Evolutionary conservation across 2,329 filamentous ascomycete species (phyloP).

Genomic region (Zelopaecilomyces penicillatus): DNA sequence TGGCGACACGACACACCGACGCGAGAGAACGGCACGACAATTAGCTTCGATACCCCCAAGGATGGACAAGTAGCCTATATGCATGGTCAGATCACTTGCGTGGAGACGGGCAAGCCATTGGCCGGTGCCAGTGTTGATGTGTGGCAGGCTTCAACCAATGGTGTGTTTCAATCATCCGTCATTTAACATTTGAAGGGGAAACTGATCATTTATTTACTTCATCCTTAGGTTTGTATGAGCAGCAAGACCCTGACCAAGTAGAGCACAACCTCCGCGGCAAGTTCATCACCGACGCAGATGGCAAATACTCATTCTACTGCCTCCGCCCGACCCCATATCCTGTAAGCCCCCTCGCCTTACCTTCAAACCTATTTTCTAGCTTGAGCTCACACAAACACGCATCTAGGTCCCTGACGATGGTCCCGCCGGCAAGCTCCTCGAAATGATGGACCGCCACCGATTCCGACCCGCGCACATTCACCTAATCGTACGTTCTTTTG

Average conservation of each 20-base stretch:
- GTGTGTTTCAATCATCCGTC: slow-evolving; percentile 20
- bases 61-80: slow-evolving; percentile 50
- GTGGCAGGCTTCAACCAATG: slow-evolving; percentile 73
- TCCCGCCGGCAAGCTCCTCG: slow-evolving; percentile 43
- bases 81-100: slow-evolving; percentile 51
- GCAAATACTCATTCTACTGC: slow-evolving; percentile 55
- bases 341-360: slow-evolving; percentile 20
- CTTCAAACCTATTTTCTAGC: neutral
- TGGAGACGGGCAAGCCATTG: slow-evolving; percentile 55
- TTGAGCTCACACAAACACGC: slow-evolving; percentile 1
- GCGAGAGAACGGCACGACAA: slow-evolving; percentile 60
- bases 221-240: slow-evolving; percentile 48
- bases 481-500: slow-evolving; percentile 35
- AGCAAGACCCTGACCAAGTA: slow-evolving; percentile 61
- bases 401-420: slow-evolving; percentile 36
- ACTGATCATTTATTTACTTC: too few relatives aligned
- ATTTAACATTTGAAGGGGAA: neutral
- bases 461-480: slow-evolving; percentile 54
- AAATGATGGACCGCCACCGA: slow-evolving; percentile 46
- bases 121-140: slow-evolving; percentile 61
- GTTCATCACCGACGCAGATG: slow-evolving; percentile 58
- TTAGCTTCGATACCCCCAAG: slow-evolving; percentile 45
- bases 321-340: slow-evolving; percentile 51
- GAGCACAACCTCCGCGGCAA: slow-evolving; percentile 69
- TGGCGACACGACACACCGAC: slow-evolving; percentile 67